Base-by-base conservation (phyloP, 2,329 filamentous ascomycete species). In the Aspergillus novofumigatus region DNA sequence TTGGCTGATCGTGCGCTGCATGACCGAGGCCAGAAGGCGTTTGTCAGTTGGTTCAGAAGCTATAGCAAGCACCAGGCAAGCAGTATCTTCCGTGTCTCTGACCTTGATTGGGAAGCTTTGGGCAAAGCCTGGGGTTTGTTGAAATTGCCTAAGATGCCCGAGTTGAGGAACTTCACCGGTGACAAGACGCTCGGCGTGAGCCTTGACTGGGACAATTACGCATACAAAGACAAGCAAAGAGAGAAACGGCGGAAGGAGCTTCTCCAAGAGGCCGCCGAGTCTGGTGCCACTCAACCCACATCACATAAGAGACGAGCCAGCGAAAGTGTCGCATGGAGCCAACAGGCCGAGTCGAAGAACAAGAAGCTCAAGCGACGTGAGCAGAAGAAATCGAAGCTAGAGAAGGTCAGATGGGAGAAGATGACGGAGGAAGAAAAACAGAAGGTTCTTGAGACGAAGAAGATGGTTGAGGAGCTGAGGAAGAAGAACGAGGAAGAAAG, bases 61-160 rank as follows among this genome's bases (percentile, higher is more conserved):
- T 97, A 97, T 76, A 89, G 86, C 69, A 95, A 94, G 67, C 94
- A 97, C 68, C 86, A 92, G 63, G 92, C 93, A 1, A 88, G 86
- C 58, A 95, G 91, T 67, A 97, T 99, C 64, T 99, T 99, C 79
- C 86, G 89, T 10, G 79, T 91, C 2, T 73, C 81, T 3, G 91
- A 95, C 67, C 80, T 97, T 17, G 88, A 96, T 72, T 99, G 94
- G 94, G 77, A 82, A 4, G 88, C 92, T 53, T 80, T 94, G 0
- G 93, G 87, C 0, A 81, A 85, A 54, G 89, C 88, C 0, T 99
- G 93, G 91, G 94, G 91, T 1, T 80, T 99, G 0, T 80, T 97
- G 2, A 87, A 87, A 52, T 81, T 97, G 62, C 94, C 94, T 3
- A 91, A 89, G 70, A 99, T 99, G 94, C 93, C 94, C 0, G 94